Conservation (phyloP, 805 yeast genomes). For the Candida orba region DNA sequence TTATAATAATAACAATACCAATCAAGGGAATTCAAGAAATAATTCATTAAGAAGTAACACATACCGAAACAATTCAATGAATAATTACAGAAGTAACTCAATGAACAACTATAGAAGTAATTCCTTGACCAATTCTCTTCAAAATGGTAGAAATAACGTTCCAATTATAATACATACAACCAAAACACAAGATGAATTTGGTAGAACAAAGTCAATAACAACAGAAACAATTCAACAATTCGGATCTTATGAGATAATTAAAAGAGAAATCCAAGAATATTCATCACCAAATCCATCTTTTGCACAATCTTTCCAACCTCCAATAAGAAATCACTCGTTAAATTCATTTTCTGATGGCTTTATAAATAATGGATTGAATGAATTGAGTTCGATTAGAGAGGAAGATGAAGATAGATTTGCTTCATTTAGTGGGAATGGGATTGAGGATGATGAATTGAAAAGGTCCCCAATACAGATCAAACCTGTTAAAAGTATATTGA, state of each 20-base stretch:
- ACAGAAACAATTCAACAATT: constrained; percentile 43
- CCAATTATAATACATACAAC: constrained; percentile 40
- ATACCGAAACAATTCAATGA: neutral
- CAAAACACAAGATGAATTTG: constrained; percentile 40
- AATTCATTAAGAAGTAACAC: constrained; percentile 1
- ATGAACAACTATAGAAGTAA: neutral
- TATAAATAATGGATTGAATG: neutral
- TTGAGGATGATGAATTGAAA: neutral
- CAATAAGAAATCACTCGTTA: neutral
- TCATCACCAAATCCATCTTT: neutral
- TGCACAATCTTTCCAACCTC: neutral
- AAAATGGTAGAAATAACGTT: constrained; percentile 7
- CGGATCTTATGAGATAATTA: constrained; percentile 42
- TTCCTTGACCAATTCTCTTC: constrained; percentile 5
- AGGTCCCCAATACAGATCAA: neutral
- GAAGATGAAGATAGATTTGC: constrained; percentile 9
- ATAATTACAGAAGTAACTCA: too few relatives aligned
- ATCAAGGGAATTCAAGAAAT: neutral
- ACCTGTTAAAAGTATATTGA: too few relatives aligned
- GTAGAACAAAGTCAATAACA: constrained; percentile 49
- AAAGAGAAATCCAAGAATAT: constrained; percentile 35
- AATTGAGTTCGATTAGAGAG: constrained; percentile 26
- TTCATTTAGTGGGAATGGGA: constrained; percentile 1
- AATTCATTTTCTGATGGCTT: constrained; percentile 20
- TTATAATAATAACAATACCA: too few relatives aligned